Conservation (phyloP, 441 rosid species). For the Capsella rubella region DNA sequence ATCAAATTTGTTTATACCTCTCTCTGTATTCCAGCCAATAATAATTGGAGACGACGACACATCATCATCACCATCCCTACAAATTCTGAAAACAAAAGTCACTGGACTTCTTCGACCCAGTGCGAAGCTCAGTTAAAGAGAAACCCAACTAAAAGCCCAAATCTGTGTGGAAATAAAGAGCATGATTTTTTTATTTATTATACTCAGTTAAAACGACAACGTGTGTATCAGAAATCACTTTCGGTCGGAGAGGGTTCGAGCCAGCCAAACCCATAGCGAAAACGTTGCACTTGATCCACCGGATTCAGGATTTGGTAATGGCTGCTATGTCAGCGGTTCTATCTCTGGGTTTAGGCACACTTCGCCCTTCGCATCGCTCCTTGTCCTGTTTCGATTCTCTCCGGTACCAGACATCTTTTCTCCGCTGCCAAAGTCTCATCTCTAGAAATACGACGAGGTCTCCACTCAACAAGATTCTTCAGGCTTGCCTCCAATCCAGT, state of each 20-base stretch:
- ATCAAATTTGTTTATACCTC: too few relatives aligned
- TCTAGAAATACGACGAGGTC: slow-evolving; percentile 47
- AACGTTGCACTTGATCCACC: not conserved
- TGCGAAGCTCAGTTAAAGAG: too few relatives aligned
- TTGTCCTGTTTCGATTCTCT: slow-evolving; percentile 51
- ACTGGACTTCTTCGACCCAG: too few relatives aligned
- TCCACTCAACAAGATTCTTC: slow-evolving; percentile 57
- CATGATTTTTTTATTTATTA: too few relatives aligned
- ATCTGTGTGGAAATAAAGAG: too few relatives aligned
- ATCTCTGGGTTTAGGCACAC: slow-evolving; percentile 52
- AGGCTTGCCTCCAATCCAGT: slow-evolving; percentile 61
- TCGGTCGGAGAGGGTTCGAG: not conserved
- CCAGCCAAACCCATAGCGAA: not conserved
- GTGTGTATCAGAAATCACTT: not conserved
- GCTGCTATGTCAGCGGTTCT: slow-evolving; percentile 54
- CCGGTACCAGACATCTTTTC: slow-evolving; percentile 49
- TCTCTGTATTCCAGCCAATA: too few relatives aligned
- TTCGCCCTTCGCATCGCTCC: slow-evolving; percentile 49
- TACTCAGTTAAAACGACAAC: not conserved
- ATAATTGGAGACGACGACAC: too few relatives aligned
- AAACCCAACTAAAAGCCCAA: too few relatives aligned
- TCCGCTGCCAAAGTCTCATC: slow-evolving; percentile 38
- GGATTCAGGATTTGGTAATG: slow-evolving; percentile 33
- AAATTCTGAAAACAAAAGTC: too few relatives aligned
- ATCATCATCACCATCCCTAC: too few relatives aligned